phyloP scores from a whole-genome alignment of 768 basidiomycete species.

The Naganishia kalamii region DNA sequence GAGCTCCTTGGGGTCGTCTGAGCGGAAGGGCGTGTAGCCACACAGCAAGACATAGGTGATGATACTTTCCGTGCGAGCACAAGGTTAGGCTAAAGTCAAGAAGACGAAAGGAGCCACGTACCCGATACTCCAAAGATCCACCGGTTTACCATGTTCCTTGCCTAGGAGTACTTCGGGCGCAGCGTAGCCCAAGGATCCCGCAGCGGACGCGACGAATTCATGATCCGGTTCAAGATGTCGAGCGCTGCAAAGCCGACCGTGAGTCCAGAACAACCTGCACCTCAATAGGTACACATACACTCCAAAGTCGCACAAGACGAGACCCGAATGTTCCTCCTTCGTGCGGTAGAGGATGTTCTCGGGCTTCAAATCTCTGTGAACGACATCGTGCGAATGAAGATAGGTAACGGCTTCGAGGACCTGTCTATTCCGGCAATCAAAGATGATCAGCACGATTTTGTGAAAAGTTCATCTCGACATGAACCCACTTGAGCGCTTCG shows the following conservation, averaged over 20 bases:
- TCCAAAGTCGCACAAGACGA: slow-evolving; percentile 96
- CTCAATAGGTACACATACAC: slow-evolving; percentile 57
- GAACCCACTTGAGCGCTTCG: slow-evolving; percentile 60
- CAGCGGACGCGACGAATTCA: slow-evolving; percentile 38
- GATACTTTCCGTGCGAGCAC: slow-evolving; percentile 54
- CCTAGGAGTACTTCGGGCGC: slow-evolving; percentile 64
- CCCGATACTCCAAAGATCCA: slow-evolving; percentile 93
- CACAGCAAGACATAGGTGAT: slow-evolving; percentile 93
- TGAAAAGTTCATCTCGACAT: background rate
- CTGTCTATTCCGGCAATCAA: slow-evolving; percentile 52
- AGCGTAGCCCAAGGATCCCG: slow-evolving; percentile 68
- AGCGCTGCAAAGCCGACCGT: slow-evolving; percentile 44
- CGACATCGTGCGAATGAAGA: slow-evolving; percentile 84
- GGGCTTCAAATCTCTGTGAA: slow-evolving; percentile 94
- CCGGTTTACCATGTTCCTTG: slow-evolving; percentile 80
- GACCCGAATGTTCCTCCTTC: slow-evolving; percentile 64
- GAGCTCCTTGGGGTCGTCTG: slow-evolving; percentile 67
- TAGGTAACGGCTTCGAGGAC: slow-evolving; percentile 79
- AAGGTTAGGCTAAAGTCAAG: no score
- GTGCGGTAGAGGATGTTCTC: slow-evolving; percentile 94
- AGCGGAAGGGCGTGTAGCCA: slow-evolving; percentile 90
- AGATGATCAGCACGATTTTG: background rate
- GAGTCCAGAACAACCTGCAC: background rate
- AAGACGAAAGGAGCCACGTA: slow-evolving; percentile 49
- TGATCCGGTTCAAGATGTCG: slow-evolving; percentile 42